Percentiles rank a stretch among this genome's conserved stretches.
These are phyloP conservation scores for Durusdinium trenchii DNA, from an alignment of 73 alveolate species.

Conservation along the genomic window DNA sequence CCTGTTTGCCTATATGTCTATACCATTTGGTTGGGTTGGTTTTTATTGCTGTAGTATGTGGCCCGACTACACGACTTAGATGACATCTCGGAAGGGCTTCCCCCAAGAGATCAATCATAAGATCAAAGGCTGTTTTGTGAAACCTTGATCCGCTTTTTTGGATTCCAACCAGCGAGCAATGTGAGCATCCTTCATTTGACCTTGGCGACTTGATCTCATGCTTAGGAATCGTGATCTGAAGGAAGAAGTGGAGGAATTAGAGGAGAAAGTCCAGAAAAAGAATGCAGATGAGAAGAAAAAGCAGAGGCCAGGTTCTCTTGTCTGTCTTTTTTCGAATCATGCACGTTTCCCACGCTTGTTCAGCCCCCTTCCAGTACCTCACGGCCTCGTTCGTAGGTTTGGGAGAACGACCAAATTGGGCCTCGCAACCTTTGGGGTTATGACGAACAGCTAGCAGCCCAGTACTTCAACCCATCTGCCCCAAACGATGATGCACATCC, in stretches of 20 bases:
- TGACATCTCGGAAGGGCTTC: not conserved
- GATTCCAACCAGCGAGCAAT: too few relatives aligned
- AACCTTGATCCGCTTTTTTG: not conserved
- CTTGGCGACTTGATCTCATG: not conserved
- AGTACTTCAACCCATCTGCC: not conserved
- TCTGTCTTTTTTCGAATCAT: not conserved
- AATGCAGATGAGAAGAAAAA: constrained; percentile 63
- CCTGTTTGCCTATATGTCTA: too few relatives aligned
- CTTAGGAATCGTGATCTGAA: constrained; percentile 60
- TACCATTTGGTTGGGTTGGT: not conserved
- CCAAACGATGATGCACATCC: not conserved
- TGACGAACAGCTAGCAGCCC: too few relatives aligned
- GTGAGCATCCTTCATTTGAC: not conserved
- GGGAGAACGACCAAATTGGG: too few relatives aligned
- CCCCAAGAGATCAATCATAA: not conserved
- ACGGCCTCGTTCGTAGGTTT: too few relatives aligned
- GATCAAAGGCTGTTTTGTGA: not conserved
- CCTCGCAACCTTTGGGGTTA: too few relatives aligned
- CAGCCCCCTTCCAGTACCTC: too few relatives aligned
- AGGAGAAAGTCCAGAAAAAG: constrained; percentile 57
- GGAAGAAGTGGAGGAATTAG: constrained; percentile 88
- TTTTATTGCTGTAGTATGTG: not conserved
- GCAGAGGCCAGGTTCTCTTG: not conserved
- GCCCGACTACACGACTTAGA: not conserved
- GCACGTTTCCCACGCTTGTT: too few relatives aligned